These are phyloP conservation scores for Cordyceps farinosa DNA, from an alignment of 2,329 filamentous ascomycete genomes.

Conservation along the genomic window DNA sequence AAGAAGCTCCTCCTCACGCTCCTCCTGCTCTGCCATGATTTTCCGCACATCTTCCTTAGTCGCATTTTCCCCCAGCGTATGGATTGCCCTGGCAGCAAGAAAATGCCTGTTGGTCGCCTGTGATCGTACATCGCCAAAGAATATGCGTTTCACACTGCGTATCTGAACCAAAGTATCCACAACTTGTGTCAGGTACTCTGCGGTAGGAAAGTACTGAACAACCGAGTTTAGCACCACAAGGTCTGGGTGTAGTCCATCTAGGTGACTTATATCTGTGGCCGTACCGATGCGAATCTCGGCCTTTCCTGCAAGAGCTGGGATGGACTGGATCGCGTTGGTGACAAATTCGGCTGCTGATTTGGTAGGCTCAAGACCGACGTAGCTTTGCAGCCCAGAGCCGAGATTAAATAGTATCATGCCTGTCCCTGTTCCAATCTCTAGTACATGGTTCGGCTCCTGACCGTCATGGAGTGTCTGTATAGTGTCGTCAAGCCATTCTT, in stretches of 20 bases:
- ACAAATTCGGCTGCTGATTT: slow-evolving; percentile 24
- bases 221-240: slow-evolving; percentile 25
- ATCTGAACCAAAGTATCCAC: slow-evolving; percentile 3
- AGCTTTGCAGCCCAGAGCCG: slow-evolving; percentile 20
- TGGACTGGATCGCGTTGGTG: slow-evolving; percentile 16
- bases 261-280: slow-evolving; percentile 20
- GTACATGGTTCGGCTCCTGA: slow-evolving; percentile 19
- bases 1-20: slow-evolving; percentile 24
- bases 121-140: slow-evolving; percentile 25
- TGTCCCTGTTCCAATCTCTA: slow-evolving; percentile 30
- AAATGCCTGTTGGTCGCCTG: slow-evolving; percentile 20
- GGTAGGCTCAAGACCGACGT: slow-evolving; percentile 30
- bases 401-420: slow-evolving; percentile 34
- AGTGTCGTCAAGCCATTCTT: slow-evolving; percentile 32
- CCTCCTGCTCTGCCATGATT: slow-evolving; percentile 20
- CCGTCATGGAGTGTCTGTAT: slow-evolving; percentile 23
- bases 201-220: slow-evolving; percentile 18
- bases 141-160: slow-evolving; percentile 11
- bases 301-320: slow-evolving; percentile 19
- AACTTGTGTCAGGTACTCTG: slow-evolving; percentile 9
- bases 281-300: slow-evolving; percentile 22
- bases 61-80: neutral
- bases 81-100: slow-evolving; percentile 16
- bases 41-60: slow-evolving; percentile 16
- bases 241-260: slow-evolving; percentile 13